These are phyloP conservation scores for Crucibulum parvulum DNA, from an alignment of 1,284 basidiomycete species.

Conservation along the genomic window DNA sequence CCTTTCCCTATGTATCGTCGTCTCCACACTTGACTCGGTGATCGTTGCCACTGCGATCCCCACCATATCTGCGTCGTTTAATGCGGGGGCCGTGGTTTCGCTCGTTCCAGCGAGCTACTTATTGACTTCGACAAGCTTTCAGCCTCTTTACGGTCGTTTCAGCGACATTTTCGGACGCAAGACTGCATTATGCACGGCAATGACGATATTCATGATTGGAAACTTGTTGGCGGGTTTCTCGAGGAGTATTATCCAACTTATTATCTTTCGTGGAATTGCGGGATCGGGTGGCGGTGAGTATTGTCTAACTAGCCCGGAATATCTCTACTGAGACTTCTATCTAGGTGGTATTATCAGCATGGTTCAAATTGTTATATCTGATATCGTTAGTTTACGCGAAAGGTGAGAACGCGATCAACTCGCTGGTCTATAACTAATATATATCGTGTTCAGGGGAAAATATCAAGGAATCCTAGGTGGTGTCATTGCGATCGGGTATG, in stretches of 20 bases:
- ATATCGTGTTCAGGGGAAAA: conserved; percentile 52
- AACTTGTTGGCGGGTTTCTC: conserved; percentile 66
- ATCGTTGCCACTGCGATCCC: conserved; percentile 77
- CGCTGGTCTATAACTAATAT: neutral
- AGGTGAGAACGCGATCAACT: conserved; percentile 42
- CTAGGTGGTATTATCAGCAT: conserved; percentile 66
- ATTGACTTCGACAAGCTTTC: conserved; percentile 71
- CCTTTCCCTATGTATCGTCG: conserved; percentile 63
- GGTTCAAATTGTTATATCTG: conserved; percentile 70
- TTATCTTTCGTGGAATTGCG: conserved; percentile 73
- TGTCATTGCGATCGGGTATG: conserved; percentile 56
- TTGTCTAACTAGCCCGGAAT: neutral
- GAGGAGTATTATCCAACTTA: conserved; percentile 71
- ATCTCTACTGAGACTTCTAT: neutral
- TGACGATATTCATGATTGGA: conserved; percentile 69
- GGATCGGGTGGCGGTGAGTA: conserved; percentile 65
- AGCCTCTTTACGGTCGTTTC: conserved; percentile 71
- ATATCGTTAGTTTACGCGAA: conserved; percentile 66
- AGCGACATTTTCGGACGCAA: conserved; percentile 84
- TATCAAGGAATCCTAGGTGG: conserved; percentile 70
- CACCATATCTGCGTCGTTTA: conserved; percentile 72
- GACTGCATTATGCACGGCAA: conserved; percentile 60
- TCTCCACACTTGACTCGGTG: conserved; percentile 65
- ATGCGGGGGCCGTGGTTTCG: conserved; percentile 67
- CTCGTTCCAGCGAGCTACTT: conserved; percentile 79